A percentile compares a stretch with the other conserved stretches of the same genome.
Conservation (phyloP, 192 early-diverging fungal species). For the Coemansia sp. region DNA sequence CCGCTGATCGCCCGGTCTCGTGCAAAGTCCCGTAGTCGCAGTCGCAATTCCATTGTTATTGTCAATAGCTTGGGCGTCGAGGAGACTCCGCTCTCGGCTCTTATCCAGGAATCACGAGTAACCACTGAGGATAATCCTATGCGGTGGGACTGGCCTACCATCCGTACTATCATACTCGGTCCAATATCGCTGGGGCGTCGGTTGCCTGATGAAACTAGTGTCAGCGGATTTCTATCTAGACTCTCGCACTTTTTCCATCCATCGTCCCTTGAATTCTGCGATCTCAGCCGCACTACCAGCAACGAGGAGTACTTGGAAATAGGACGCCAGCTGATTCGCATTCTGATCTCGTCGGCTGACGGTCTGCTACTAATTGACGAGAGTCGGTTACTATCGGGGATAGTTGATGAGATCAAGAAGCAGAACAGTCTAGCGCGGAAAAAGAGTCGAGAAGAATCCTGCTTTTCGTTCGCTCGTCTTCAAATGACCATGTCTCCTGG, state of each 20-base stretch:
- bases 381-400: conserved; percentile 43
- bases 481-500: conserved; percentile 58
- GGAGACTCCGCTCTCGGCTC: conserved; percentile 27
- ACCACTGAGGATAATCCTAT: conserved; percentile 52
- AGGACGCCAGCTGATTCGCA: conserved; percentile 50
- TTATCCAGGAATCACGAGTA: conserved; percentile 49
- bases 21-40: conserved; percentile 54
- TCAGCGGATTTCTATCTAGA: conserved; percentile 37
- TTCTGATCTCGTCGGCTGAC: conserved; percentile 53
- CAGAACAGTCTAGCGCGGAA: conserved; percentile 41
- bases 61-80: conserved; percentile 19
- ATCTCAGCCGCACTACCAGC: conserved; percentile 45
- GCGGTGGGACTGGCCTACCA: conserved; percentile 52
- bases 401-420: conserved; percentile 52
- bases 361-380: conserved; percentile 54
- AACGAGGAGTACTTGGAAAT: conserved; percentile 58
- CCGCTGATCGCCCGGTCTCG: conserved; percentile 43
- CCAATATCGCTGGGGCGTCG: conserved; percentile 26
- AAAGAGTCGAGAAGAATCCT: conserved; percentile 50
- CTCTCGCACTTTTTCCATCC: conserved; percentile 52
- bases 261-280: conserved; percentile 53
- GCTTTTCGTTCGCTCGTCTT: conserved; percentile 53
- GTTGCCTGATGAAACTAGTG: conserved; percentile 31
- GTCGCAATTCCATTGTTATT: conserved; percentile 37
- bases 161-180: conserved; percentile 40